A percentile compares a stretch with the other conserved stretches of the same genome.
Conservation (phyloP, 805 yeast genomes). For the Yarrowia divulgata region DNA sequence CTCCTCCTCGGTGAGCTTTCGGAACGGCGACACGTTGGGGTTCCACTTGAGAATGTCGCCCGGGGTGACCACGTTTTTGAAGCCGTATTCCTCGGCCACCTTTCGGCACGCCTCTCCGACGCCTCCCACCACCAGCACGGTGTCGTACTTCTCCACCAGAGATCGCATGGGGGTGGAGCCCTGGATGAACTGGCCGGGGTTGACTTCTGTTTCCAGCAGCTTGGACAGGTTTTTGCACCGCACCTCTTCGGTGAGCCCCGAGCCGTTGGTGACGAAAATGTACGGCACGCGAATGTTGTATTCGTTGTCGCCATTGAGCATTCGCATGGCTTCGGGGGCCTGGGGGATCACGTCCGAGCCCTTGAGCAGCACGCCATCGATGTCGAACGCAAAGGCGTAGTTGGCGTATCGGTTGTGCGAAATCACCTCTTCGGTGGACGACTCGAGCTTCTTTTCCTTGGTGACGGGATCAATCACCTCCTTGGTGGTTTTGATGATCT, state of each 20-base stretch:
- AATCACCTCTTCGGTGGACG: slow-evolving; percentile 28
- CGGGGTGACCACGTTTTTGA: slow-evolving; percentile 81
- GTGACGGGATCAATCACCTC: slow-evolving; percentile 35
- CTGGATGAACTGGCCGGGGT: slow-evolving; percentile 83
- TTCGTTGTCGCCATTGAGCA: slow-evolving; percentile 79
- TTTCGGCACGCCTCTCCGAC: slow-evolving; percentile 82
- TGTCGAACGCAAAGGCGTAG: slow-evolving; percentile 86
- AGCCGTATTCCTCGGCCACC: slow-evolving; percentile 85
- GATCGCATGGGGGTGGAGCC: slow-evolving; percentile 96
- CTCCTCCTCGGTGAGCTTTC: slow-evolving; percentile 78
- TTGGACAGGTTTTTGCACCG: slow-evolving; percentile 75
- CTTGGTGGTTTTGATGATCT: slow-evolving; percentile 38
- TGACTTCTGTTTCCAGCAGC: slow-evolving; percentile 65
- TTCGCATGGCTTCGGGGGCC: slow-evolving; percentile 72
- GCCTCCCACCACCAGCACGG: slow-evolving; percentile 89
- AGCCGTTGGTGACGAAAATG: slow-evolving; percentile 89
- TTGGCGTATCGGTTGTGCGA: slow-evolving; percentile 44
- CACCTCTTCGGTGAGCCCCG: slow-evolving; percentile 80
- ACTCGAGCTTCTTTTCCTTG: slow-evolving; percentile 15
- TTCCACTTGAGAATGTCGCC: slow-evolving; percentile 84
- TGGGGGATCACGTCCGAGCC: slow-evolving; percentile 87
- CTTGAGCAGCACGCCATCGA: slow-evolving; percentile 86
- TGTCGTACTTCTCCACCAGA: slow-evolving; percentile 68
- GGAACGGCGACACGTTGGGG: slow-evolving; percentile 86
- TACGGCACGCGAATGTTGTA: slow-evolving; percentile 82